Base-by-base conservation (phyloP, 768 basidiomycete species). In the Agaricus bisporus region DNA sequence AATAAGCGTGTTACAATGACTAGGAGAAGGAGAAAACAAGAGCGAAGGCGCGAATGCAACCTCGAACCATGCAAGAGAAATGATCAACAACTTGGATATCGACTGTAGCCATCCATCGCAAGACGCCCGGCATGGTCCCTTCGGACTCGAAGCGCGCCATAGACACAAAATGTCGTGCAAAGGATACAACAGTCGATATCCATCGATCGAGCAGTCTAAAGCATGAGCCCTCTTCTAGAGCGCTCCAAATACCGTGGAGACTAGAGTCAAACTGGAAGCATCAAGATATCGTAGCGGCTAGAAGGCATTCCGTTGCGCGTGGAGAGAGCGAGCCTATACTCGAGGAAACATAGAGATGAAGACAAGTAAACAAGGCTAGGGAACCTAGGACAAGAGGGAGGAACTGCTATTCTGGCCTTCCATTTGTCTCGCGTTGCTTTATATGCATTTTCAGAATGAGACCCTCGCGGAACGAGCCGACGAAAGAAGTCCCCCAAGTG, bases 81-180 rank as follows among this genome's bases (percentile, higher is more conserved):
- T 20, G 26, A 47, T 48, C 45, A 54, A 41, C n/a, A 44, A 25
- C 29, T 18, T 11, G 45, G 44, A 41, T 54, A 54, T 47, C 52
- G 52, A 45, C 46, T 39, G 52, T 45, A 54, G 52, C 52, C 52
- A 54, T 54, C 52, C 52, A 54, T 54, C 52, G 52, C 52, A 54
- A 54, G 52, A 54, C n/a, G 18, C 52, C 44, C 26, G 52, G 45
- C 15, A 46, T 26, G 52, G 41, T 14, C 39, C 52, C 36, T 36
- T 39, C 52, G 52, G 25, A 54, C 26, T 54, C 52, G 52, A 54
- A 17, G 45, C 46, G 37, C 5, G 41, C 45, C 52, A 54, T 37
- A 35, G 35, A 29, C 38, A 41, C 44, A 32, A 26, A 28, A 38
- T 28, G 38, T 54, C 52, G 25, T 54, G 52, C 52, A 26, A 54